These are phyloP conservation scores for Boletellus ananas DNA, from an alignment of 768 basidiomycete genomes.

Conservation along the genomic window DNA sequence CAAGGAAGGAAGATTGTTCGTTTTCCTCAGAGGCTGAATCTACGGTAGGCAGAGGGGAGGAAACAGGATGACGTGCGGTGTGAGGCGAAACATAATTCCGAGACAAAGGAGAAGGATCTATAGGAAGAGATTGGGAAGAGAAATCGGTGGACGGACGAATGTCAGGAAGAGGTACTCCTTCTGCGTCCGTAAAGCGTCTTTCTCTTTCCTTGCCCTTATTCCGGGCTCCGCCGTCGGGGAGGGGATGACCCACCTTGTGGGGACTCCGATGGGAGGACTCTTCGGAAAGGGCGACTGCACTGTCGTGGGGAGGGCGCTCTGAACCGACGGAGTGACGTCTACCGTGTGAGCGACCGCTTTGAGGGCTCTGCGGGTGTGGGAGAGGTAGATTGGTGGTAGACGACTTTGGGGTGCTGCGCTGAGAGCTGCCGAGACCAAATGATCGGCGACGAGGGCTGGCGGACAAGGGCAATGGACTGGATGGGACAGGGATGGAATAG, in stretches of 20 bases:
- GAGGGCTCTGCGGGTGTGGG: constrained; percentile 13
- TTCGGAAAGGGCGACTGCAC: constrained; percentile 32
- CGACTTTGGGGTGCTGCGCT: constrained; percentile 28
- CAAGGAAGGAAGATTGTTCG: constrained; percentile 26
- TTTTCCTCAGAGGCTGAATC: constrained; percentile 26
- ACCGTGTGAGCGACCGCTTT: constrained; percentile 19
- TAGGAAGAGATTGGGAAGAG: constrained; percentile 22
- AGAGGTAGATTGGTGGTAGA: constrained; percentile 28
- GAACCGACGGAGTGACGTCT: constrained; percentile 29
- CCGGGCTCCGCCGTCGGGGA: constrained; percentile 12
- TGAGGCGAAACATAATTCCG: constrained; percentile 12
- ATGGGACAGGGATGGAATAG: constrained; percentile 26
- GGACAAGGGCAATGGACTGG: constrained; percentile 29
- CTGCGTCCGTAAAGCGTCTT: neutral
- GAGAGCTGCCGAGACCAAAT: constrained; percentile 28
- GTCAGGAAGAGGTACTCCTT: constrained; percentile 8
- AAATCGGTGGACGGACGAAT: constrained; percentile 11
- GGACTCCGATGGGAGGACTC: constrained; percentile 12
- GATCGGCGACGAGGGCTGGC: constrained; percentile 33
- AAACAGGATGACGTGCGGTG: constrained; percentile 1
- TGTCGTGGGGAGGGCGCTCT: constrained; percentile 31
- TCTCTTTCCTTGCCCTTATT: constrained; percentile 30
- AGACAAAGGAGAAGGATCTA: constrained; percentile 14
- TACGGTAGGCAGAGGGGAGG: constrained; percentile 21
- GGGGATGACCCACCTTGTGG: constrained; percentile 10